A percentile compares a stretch with the other conserved stretches of the same genome.
Evolutionary conservation across 2,329 filamentous ascomycete species (phyloP).

Genomic region (Penicillium brasilianum): DNA sequence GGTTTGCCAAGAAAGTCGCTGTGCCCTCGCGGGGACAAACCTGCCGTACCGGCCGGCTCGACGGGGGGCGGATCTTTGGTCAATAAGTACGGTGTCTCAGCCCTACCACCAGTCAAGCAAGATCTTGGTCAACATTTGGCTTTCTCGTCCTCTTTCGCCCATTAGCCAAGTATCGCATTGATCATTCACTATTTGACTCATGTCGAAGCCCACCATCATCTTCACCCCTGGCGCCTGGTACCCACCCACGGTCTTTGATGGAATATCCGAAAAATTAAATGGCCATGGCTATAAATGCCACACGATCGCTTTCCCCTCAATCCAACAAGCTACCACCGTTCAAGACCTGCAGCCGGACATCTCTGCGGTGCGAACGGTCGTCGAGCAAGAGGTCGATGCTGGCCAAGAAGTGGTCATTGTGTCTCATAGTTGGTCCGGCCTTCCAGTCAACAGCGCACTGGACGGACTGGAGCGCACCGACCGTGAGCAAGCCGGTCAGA

Average conservation of each 20-base stretch:
- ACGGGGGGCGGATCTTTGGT: not conserved
- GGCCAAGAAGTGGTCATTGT: conserved; percentile 41
- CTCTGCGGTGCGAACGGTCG: conserved; percentile 36
- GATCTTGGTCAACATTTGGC: not conserved
- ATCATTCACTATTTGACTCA: not conserved
- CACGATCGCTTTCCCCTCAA: conserved; percentile 36
- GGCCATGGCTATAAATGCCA: conserved; percentile 28
- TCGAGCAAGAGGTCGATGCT: conserved; percentile 36
- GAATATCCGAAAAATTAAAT: conserved; percentile 29
- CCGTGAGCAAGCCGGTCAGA: conserved; percentile 32
- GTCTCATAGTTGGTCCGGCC: conserved; percentile 44
- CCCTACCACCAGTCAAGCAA: not conserved
- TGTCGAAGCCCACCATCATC: conserved; percentile 37
- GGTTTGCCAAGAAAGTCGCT: not conserved
- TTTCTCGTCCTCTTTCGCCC: not conserved
- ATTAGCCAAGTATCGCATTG: not conserved
- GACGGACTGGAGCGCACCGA: conserved; percentile 39
- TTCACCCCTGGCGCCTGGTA: conserved; percentile 42
- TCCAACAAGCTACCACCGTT: conserved; percentile 32
- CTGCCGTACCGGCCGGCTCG: not conserved
- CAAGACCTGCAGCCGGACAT: conserved; percentile 38
- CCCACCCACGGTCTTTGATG: conserved; percentile 36
- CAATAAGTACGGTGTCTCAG: conserved; percentile 2
- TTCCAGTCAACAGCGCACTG: conserved; percentile 44
- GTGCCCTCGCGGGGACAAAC: not conserved